Conservation (phyloP, 2,329 filamentous ascomycete species). For the Ophiosphaerella korrae region DNA sequence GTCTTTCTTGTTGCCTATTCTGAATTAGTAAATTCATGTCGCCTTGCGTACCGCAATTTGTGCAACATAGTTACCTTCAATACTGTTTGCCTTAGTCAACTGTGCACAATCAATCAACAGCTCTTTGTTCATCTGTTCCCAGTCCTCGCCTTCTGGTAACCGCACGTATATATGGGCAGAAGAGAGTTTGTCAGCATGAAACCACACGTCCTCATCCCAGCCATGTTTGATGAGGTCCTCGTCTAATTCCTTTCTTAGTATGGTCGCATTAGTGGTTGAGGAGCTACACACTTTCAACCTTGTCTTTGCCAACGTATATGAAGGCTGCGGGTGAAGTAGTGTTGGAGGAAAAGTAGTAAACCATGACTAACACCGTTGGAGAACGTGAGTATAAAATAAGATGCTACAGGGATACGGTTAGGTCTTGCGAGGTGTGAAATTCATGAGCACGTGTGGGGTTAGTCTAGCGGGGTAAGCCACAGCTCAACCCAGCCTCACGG, state of each 20-base stretch:
- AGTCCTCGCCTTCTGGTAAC: constrained; percentile 75
- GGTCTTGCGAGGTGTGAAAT: constrained; percentile 25
- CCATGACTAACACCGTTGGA: constrained; percentile 62
- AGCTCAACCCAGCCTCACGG: constrained; percentile 5
- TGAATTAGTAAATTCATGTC: neutral
- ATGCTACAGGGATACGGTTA: constrained; percentile 1
- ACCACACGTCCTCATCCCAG: constrained; percentile 97
- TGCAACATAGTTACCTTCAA: constrained; percentile 67
- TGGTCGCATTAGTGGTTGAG: neutral
- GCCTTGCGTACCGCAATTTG: too few relatives aligned
- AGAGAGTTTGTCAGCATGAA: constrained; percentile 96
- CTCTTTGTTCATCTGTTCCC: constrained; percentile 78
- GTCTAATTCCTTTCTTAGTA: constrained; percentile 61
- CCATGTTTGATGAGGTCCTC: constrained; percentile 95
- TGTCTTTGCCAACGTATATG: constrained; percentile 98
- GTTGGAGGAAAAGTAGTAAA: constrained; percentile 93
- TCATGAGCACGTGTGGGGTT: constrained; percentile 35
- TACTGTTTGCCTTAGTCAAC: constrained; percentile 97
- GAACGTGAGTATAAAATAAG: neutral
- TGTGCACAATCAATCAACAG: constrained; percentile 91
- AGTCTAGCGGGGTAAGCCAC: constrained; percentile 27
- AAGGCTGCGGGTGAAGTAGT: constrained; percentile 80
- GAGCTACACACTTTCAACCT: constrained; percentile 82
- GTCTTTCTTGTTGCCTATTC: constrained; percentile 92
- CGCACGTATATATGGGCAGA: constrained; percentile 96